Conservation (phyloP, 345 rosid species). For the Melastoma malabathricum region DNA sequence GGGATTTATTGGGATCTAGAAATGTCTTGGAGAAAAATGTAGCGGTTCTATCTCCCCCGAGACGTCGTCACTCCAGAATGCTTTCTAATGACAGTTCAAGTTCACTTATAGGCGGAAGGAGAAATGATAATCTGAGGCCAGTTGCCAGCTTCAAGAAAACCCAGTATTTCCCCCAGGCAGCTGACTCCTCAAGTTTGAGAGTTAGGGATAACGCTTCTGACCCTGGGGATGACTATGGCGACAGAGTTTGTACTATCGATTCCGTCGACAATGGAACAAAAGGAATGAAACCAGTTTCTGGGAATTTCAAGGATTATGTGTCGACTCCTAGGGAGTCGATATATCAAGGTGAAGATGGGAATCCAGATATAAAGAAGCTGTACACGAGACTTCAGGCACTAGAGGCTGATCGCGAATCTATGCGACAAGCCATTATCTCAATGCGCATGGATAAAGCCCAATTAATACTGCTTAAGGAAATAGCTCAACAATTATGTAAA, state of each 20-base stretch:
- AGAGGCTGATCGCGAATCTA: slow-evolving; percentile 95
- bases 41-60: slow-evolving; percentile 64
- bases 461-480: slow-evolving; percentile 73
- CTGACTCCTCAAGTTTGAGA: slow-evolving; percentile 24
- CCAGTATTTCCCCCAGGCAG: slow-evolving; percentile 26
- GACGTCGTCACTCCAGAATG: slow-evolving; percentile 36
- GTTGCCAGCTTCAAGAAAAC: slow-evolving; percentile 35
- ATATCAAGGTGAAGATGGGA: slow-evolving; percentile 35
- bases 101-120: slow-evolving; percentile 31
- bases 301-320: slow-evolving; percentile 29
- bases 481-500: slow-evolving; percentile 83
- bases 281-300: slow-evolving; percentile 34
- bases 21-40: slow-evolving; percentile 52
- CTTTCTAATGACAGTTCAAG: slow-evolving; percentile 45
- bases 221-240: slow-evolving; percentile 50
- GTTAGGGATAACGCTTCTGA: slow-evolving; percentile 41
- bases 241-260: slow-evolving; percentile 86
- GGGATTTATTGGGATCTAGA: slow-evolving; percentile 32
- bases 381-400: slow-evolving; percentile 85
- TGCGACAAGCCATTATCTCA: slow-evolving; percentile 81
- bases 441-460: slow-evolving; percentile 92
- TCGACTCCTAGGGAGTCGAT: slow-evolving; percentile 29
- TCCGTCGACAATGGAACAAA: slow-evolving; percentile 38
- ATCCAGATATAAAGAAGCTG: slow-evolving; percentile 77
- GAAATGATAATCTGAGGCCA: slow-evolving; percentile 56